Percentiles rank a stretch among this genome's conserved stretches.
Evolutionary conservation across 768 basidiomycete species (phyloP).

Genomic region (Boletus pseudo-olivaceus): DNA sequence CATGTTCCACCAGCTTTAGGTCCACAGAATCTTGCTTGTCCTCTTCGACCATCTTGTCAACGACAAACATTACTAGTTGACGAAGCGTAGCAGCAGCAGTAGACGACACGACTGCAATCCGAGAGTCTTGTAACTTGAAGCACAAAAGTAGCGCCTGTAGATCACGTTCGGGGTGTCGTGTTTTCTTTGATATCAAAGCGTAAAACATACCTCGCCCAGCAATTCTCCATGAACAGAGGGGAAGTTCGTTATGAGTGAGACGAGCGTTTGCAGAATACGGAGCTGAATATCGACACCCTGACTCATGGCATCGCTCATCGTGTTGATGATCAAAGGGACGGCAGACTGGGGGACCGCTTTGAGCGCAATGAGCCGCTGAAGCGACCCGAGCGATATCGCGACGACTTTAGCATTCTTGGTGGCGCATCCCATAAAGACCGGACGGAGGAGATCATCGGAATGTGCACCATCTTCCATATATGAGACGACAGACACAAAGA

Average conservation of each 20-base stretch:
- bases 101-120: constrained; percentile 93
- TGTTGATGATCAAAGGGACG: constrained; percentile 75
- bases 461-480: constrained; percentile 61
- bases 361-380: constrained; percentile 85
- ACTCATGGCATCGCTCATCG: constrained; percentile 82
- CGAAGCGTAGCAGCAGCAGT: constrained; percentile 95
- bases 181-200: background rate
- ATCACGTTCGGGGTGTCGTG: background rate
- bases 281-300: constrained; percentile 98
- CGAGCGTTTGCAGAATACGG: constrained; percentile 86
- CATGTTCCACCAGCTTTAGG: constrained; percentile 29
- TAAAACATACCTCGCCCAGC: constrained; percentile 68
- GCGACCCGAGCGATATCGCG: constrained; percentile 84
- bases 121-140: constrained; percentile 93
- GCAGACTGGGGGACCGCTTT: constrained; percentile 80
- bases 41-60: constrained; percentile 88
- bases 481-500: constrained; percentile 8
- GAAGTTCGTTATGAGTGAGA: constrained; percentile 89
- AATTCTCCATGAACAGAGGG: constrained; percentile 74
- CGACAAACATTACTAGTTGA: constrained; percentile 96
- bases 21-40: constrained; percentile 44
- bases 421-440: constrained; percentile 91
- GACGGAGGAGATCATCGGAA: constrained; percentile 76
- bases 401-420: constrained; percentile 94
- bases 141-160: constrained; percentile 83